Evolutionary conservation across 176 grass and related monocot genomes (phyloP), one percentile per base, ranked within the genome.

Genomic region (Phyllostachys edulis): DNA sequence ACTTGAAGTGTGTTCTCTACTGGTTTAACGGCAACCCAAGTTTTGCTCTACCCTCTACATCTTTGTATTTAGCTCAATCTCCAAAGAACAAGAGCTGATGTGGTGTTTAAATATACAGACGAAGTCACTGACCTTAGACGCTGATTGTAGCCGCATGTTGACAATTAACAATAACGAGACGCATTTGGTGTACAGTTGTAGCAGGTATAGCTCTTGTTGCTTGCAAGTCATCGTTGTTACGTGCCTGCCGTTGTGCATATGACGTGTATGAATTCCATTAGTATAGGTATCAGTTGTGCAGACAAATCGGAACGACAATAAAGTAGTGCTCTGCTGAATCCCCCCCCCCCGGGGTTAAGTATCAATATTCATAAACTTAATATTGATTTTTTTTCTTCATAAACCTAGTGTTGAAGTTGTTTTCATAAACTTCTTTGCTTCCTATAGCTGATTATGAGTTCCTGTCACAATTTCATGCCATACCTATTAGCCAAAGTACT

Each of bases 1-100:
- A 99, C 83, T 79, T 99, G 84, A 99, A 96, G 86, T 99, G 93
- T 91, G 93, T 99, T 23, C 89, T 96, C 66, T 96, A 90, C 69
- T 99, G 97, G 93, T 99, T 99, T 82, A 91, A 96, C 0, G 88
- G 91, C 24, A 99, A 99, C 71, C 94, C 93, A 13, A 92, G 86
- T 83, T 99, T 96, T 32, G 93, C 92, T 17, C 86, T 88, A 9
- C 86, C 72, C 4, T 87, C 89, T 6, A 41, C 67, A 20, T 83
- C 84, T 60, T 46, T 83, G 27, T 71, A 78, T 51, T 12, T 41
- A 47, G 65, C 62, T 9, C 80, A 87, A 74, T 79, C 85, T 46
- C 44, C 70, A 29, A 87, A 84, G 66, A 90, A 63, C 51, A 89
- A 76, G 18, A 69, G 42, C 61, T 89, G 82, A 89, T 89, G 54